Evolutionary conservation across 2,329 filamentous ascomycete genomes (phyloP).

Genomic region (Ceratocystis lukuohia): DNA sequence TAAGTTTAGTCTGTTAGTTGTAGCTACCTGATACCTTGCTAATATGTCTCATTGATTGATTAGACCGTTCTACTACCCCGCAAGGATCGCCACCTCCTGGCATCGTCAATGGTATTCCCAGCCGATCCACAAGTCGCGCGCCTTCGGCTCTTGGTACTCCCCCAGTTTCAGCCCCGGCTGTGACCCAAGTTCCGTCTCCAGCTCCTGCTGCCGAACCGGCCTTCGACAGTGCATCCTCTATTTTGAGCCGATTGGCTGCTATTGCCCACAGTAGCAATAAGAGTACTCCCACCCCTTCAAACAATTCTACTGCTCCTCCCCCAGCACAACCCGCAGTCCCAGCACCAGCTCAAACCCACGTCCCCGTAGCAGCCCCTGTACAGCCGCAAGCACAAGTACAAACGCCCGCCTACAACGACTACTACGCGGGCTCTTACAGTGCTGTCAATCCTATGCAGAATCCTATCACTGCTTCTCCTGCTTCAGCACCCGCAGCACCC

Average conservation of each 20-base stretch:
- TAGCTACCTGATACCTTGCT: background rate
- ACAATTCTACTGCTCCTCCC: constrained; percentile 29
- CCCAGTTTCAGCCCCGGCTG: constrained; percentile 25
- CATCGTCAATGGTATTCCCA: constrained; percentile 30
- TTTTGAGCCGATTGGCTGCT: constrained; percentile 48
- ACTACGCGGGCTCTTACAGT: constrained; percentile 14
- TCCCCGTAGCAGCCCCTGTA: constrained; percentile 26
- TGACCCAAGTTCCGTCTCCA: constrained; percentile 28
- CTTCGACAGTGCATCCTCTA: constrained; percentile 41
- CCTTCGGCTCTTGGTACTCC: constrained; percentile 27
- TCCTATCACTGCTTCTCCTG: constrained; percentile 22
- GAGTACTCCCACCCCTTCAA: constrained; percentile 32
- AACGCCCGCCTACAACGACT: constrained; percentile 8
- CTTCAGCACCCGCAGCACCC: constrained; percentile 21
- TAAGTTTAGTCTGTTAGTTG: constrained; percentile 36
- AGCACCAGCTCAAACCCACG: constrained; percentile 18
- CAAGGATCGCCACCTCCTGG: constrained; percentile 45
- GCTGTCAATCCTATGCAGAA: constrained; percentile 21
- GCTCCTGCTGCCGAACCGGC: constrained; percentile 24
- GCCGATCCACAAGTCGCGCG: constrained; percentile 21
- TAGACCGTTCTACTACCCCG: constrained; percentile 60
- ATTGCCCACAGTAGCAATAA: constrained; percentile 60
- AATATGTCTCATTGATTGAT: constrained; percentile 6
- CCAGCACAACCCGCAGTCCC: background rate
- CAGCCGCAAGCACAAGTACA: background rate